Percentiles rank a stretch among this genome's conserved stretches.
These are phyloP conservation scores for Xylariomycetidae sp. DNA, from an alignment of 2,329 filamentous ascomycete genomes.

Conservation along the genomic window DNA sequence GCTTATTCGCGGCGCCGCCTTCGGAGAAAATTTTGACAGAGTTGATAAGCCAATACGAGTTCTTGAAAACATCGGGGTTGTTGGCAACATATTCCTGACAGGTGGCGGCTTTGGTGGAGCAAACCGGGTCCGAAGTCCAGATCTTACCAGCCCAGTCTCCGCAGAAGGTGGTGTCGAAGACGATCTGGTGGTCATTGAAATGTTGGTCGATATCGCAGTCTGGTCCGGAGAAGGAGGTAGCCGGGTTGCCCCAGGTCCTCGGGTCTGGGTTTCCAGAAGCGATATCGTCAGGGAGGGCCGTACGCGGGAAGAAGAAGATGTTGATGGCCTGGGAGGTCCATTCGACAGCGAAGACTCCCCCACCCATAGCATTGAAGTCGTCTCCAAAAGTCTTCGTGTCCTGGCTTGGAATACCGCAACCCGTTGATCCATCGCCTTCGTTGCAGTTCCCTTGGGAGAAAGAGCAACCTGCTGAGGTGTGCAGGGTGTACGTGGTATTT, in stretches of 20 bases:
- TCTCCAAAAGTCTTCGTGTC: slow-evolving; percentile 57
- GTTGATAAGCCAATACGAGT: slow-evolving; percentile 76
- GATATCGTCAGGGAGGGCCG: slow-evolving; percentile 60
- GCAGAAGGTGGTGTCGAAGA: slow-evolving; percentile 82
- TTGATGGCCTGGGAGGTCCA: slow-evolving; percentile 71
- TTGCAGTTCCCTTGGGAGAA: slow-evolving; percentile 54
- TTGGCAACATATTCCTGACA: slow-evolving; percentile 69
- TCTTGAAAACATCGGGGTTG: slow-evolving; percentile 64
- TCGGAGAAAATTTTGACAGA: slow-evolving; percentile 58
- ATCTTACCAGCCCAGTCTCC: slow-evolving; percentile 78
- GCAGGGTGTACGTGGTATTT: slow-evolving; percentile 61
- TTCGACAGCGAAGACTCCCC: slow-evolving; percentile 70
- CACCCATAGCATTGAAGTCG: slow-evolving; percentile 65
- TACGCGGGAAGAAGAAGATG: slow-evolving; percentile 77
- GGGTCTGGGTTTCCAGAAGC: slow-evolving; percentile 57
- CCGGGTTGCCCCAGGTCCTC: slow-evolving; percentile 61
- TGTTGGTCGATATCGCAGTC: slow-evolving; percentile 66
- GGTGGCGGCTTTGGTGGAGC: slow-evolving; percentile 53
- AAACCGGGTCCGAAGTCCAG: slow-evolving; percentile 56
- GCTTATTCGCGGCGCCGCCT: slow-evolving; percentile 3
- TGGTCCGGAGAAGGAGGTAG: slow-evolving; percentile 61
- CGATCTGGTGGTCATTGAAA: slow-evolving; percentile 70
- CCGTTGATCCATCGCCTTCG: slow-evolving; percentile 44
- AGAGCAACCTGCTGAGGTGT: slow-evolving; percentile 58
- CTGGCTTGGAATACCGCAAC: slow-evolving; percentile 54